Percentiles rank a stretch among this genome's conserved stretches.
These are phyloP conservation scores for Poa annua DNA, from an alignment of 176 grass and related monocot genomes.

Conservation along the genomic window DNA sequence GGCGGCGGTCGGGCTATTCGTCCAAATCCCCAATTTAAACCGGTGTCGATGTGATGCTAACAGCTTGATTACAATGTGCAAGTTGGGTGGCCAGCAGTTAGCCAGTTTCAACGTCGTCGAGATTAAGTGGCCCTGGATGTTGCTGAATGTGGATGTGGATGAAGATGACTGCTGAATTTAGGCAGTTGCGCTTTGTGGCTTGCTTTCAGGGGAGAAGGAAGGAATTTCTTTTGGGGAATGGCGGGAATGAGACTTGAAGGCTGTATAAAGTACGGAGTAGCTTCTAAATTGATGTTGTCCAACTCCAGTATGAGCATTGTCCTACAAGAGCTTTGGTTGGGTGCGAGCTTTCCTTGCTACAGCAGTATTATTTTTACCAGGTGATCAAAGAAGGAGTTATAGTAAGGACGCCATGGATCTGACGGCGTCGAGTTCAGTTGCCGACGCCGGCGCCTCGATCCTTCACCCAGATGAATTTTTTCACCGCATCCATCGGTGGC, in stretches of 20 bases:
- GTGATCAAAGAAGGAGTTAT: too few relatives aligned
- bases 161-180: too few relatives aligned
- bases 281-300: not conserved
- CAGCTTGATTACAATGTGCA: not conserved
- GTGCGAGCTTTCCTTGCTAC: too few relatives aligned
- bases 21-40: not conserved
- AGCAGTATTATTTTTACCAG: too few relatives aligned
- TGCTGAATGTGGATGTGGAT: not conserved
- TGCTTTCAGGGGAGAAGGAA: constrained; percentile 11
- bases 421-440: constrained; percentile 35
- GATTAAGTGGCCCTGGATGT: not conserved
- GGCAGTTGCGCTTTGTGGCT: not conserved
- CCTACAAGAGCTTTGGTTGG: not conserved
- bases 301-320: not conserved
- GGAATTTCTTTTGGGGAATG: not conserved
- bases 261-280: constrained; percentile 27
- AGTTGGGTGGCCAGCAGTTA: not conserved
- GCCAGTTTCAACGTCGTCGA: not conserved
- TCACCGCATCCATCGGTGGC: not conserved
- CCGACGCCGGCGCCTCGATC: not conserved
- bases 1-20: too few relatives aligned
- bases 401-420: constrained; percentile 21
- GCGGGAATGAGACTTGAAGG: constrained; percentile 50
- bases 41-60: not conserved
- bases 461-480: not conserved